Percentiles rank a stretch among this genome's conserved stretches.
phyloP scores from a whole-genome alignment of 2,329 filamentous ascomycete species.

The Cladosporium velox region DNA sequence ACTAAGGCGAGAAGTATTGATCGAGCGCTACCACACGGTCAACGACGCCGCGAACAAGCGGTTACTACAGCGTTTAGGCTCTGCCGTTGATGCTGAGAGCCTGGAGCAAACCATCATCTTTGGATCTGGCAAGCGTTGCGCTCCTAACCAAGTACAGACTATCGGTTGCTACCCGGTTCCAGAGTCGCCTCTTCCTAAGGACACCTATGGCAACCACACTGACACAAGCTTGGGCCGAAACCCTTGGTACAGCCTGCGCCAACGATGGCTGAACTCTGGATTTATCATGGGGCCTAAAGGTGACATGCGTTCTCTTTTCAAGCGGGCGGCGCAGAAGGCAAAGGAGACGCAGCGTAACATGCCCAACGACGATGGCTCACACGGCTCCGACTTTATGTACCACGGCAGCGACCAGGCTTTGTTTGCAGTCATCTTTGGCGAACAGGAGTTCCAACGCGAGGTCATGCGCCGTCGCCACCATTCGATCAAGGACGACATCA shows the following conservation, averaged over 20 bases:
- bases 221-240: conserved; percentile 24
- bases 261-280: conserved; percentile 31
- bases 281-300: conserved; percentile 30
- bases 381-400: conserved; percentile 30
- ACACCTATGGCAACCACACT: conserved; percentile 45
- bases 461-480: conserved; percentile 31
- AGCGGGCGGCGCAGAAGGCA: conserved; percentile 29
- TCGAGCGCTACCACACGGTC: conserved; percentile 29
- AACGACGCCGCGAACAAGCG: conserved; percentile 43
- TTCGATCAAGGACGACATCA: conserved; percentile 23
- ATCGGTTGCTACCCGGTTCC: conserved; percentile 56
- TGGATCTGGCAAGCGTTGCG: conserved; percentile 57
- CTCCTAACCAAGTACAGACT: conserved; percentile 44
- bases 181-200: conserved; percentile 51
- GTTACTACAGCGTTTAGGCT: conserved; percentile 42
- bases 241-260: conserved; percentile 23
- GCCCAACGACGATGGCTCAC: conserved; percentile 31
- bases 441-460: conserved; percentile 36
- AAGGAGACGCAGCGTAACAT: conserved; percentile 25
- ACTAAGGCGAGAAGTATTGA: conserved; percentile 28
- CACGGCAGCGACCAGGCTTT: conserved; percentile 32
- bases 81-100: conserved; percentile 30
- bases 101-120: conserved; percentile 58
- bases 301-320: conserved; percentile 31
- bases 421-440: conserved; percentile 33